A percentile compares a stretch with the other conserved stretches of the same genome.
Evolutionary conservation across 495 filamentous ascomycete species (phyloP).

Genomic region (Darksidea phi): DNA sequence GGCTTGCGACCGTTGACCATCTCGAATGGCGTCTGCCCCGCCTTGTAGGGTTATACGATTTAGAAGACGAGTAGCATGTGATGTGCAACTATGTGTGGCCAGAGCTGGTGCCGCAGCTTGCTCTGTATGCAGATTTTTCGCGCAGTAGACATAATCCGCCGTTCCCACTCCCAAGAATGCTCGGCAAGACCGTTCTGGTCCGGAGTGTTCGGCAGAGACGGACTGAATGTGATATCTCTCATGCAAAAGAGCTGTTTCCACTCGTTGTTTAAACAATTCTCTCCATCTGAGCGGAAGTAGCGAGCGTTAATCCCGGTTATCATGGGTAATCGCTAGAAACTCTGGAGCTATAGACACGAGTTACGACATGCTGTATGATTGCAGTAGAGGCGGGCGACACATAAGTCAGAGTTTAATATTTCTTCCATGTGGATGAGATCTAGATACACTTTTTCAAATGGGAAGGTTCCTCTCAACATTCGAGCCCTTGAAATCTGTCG

Average conservation of each 20-base stretch:
- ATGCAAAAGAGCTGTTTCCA: background rate
- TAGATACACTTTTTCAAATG: conserved; percentile 20
- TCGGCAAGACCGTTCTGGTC: conserved; percentile 6
- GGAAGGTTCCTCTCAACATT: conserved; percentile 13
- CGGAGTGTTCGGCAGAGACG: conserved; percentile 5
- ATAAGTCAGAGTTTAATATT: conserved; percentile 13
- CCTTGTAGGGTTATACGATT: conserved; percentile 14
- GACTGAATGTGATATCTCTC: conserved; percentile 2
- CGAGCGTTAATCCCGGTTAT: conserved; percentile 5
- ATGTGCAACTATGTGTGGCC: conserved; percentile 6
- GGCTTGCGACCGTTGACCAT: conserved; percentile 6
- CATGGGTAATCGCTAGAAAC: conserved; percentile 9
- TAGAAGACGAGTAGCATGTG: conserved; percentile 16
- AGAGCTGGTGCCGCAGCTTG: conserved; percentile 14
- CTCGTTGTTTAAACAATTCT: background rate
- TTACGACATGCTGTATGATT: conserved; percentile 12
- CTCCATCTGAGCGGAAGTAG: conserved; percentile 1
- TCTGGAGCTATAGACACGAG: conserved; percentile 1
- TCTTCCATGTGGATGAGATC: conserved; percentile 25
- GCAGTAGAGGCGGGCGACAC: conserved; percentile 19
- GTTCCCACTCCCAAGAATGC: conserved; percentile 3
- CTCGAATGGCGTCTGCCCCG: conserved; percentile 15
- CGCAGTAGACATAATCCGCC: conserved; percentile 17
- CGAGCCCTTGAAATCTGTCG: background rate
- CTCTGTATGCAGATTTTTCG: conserved; percentile 9